Evolutionary conservation across 192 early-diverging fungal genomes (phyloP).

Genomic region (Umbelopsis sp.): DNA sequence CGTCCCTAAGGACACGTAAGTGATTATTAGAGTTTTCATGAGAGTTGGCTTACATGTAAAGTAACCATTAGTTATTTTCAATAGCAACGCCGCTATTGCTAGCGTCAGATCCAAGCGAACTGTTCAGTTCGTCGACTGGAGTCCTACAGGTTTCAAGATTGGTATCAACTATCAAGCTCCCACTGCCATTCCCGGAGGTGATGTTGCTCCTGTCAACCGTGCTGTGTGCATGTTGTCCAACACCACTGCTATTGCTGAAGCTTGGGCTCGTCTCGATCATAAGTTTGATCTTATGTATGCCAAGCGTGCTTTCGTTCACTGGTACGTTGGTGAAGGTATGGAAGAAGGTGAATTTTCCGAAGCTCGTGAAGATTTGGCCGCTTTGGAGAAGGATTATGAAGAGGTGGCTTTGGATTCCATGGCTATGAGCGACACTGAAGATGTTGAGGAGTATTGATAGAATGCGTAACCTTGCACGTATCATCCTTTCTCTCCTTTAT

Average conservation of each 20-base stretch:
- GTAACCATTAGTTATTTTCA: background rate
- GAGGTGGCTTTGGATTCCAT: constrained; percentile 94
- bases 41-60: too few relatives aligned
- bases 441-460: constrained; percentile 45
- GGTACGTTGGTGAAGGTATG: constrained; percentile 97
- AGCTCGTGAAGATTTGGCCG: constrained; percentile 96
- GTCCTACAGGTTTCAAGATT: constrained; percentile 93
- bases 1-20: constrained; percentile 68
- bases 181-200: constrained; percentile 71
- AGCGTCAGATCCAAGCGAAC: constrained; percentile 69
- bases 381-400: constrained; percentile 97
- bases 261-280: constrained; percentile 86
- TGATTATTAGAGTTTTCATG: background rate
- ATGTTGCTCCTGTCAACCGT: constrained; percentile 79
- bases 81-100: constrained; percentile 66
- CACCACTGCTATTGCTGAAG: constrained; percentile 87
- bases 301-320: constrained; percentile 92
- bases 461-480: background rate
- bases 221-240: constrained; percentile 91
- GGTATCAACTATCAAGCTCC: constrained; percentile 44
- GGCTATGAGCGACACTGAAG: constrained; percentile 78
- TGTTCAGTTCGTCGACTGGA: constrained; percentile 92
- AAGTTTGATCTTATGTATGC: constrained; percentile 92
- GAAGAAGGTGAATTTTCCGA: constrained; percentile 97
- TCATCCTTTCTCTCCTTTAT: background rate